Conservation (phyloP, 148 eudicot species). For the Chenopodium suecicum region DNA sequence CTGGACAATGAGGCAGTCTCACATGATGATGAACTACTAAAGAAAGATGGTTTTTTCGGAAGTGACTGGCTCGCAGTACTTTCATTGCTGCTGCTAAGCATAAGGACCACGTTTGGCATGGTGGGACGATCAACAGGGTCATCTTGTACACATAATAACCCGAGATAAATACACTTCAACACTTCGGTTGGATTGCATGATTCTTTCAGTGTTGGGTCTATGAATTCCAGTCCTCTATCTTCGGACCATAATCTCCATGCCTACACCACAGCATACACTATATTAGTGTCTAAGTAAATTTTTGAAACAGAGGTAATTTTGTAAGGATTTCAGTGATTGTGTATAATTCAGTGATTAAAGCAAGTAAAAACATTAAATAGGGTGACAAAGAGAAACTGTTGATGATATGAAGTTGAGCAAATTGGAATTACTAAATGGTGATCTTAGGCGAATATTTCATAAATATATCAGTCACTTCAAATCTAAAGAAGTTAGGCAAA, state of each 20-base stretch:
- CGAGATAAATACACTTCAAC: slow-evolving; percentile 25
- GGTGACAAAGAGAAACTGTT: too few species aligned
- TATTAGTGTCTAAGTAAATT: too few species aligned
- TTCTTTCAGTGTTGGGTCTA: slow-evolving; percentile 17
- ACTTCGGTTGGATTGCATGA: slow-evolving; percentile 22
- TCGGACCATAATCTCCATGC: slow-evolving; percentile 35
- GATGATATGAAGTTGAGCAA: not conserved
- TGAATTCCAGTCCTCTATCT: slow-evolving; percentile 25
- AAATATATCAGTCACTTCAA: not conserved
- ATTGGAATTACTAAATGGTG: not conserved
- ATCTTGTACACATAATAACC: slow-evolving; percentile 27
- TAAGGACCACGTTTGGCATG: slow-evolving; percentile 22
- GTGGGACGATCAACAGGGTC: slow-evolving; percentile 28
- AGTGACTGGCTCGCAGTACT: slow-evolving; percentile 6
- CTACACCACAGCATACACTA: slow-evolving; percentile 9
- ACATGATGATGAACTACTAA: slow-evolving; percentile 9
- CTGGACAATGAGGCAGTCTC: slow-evolving; percentile 23
- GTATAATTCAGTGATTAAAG: too few species aligned
- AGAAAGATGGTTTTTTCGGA: slow-evolving; percentile 29
- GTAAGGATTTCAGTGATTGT: too few species aligned
- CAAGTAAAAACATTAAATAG: too few species aligned
- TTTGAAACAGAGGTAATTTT: too few species aligned
- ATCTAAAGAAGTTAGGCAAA: not conserved
- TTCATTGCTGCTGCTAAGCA: slow-evolving; percentile 21
- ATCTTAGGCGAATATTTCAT: not conserved